A percentile compares a stretch with the other conserved stretches of the same genome.
Conservation (phyloP, 2,329 filamentous ascomycete genomes). For the Lasiodiplodia citricola region DNA sequence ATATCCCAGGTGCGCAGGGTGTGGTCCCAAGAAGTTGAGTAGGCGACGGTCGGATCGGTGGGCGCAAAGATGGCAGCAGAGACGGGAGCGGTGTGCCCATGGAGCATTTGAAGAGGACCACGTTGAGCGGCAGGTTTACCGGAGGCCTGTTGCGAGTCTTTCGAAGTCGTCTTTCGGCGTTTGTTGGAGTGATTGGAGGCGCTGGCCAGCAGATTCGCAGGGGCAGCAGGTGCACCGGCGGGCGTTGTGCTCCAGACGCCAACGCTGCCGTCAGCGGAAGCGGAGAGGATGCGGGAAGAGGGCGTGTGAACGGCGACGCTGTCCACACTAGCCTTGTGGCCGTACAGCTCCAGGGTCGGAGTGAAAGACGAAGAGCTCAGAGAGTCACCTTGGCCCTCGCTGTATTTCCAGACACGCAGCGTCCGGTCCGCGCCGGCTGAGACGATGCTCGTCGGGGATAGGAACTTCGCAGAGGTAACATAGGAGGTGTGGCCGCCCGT, state of each 20-base stretch:
- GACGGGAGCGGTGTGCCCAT: conserved; percentile 74
- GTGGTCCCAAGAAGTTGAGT: conserved; percentile 91
- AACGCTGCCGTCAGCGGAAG: conserved; percentile 80
- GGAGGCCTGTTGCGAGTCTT: conserved; percentile 61
- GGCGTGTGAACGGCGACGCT: conserved; percentile 74
- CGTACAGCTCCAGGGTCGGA: conserved; percentile 80
- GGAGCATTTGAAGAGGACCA: conserved; percentile 76
- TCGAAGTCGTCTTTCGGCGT: conserved; percentile 69
- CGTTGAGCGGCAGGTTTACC: conserved; percentile 71
- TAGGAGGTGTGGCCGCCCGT: conserved; percentile 67
- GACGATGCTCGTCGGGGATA: conserved; percentile 77
- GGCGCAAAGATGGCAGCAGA: conserved; percentile 85
- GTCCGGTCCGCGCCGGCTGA: conserved; percentile 85
- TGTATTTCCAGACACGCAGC: conserved; percentile 88
- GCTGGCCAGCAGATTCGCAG: conserved; percentile 70
- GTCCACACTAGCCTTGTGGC: conserved; percentile 77
- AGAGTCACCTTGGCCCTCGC: conserved; percentile 58
- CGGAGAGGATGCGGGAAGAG: conserved; percentile 80
- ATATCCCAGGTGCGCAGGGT: conserved; percentile 90
- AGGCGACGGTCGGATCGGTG: conserved; percentile 83
- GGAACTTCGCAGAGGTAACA: conserved; percentile 77
- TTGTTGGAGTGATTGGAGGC: conserved; percentile 70
- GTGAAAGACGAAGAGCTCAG: conserved; percentile 57
- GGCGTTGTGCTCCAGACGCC: conserved; percentile 90
- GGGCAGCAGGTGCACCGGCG: conserved; percentile 74